Percentiles rank a stretch among this genome's conserved stretches.
Evolutionary conservation across 163 green algal genomes (phyloP).

Genomic region (Scenedesmus sp.): DNA sequence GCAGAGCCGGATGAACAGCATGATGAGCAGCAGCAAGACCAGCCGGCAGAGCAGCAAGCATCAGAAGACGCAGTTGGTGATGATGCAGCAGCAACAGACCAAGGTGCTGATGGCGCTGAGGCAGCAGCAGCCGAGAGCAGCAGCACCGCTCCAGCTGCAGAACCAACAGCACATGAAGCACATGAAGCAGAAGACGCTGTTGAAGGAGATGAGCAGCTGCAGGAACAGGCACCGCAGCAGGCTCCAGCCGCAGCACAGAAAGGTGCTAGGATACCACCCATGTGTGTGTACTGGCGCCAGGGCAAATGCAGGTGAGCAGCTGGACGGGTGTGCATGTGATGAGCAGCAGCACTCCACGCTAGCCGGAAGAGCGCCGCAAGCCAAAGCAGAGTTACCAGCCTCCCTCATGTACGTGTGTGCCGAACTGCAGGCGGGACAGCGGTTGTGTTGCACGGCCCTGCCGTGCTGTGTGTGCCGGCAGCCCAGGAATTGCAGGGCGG

Average conservation of each 20-base stretch:
- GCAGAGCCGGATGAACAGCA: background rate
- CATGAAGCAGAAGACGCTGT: background rate
- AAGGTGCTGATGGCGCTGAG: background rate
- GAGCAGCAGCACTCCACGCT: too few species aligned
- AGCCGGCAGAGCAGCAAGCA: background rate
- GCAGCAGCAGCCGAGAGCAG: constrained; percentile 5
- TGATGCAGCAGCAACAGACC: constrained; percentile 9
- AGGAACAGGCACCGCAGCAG: background rate
- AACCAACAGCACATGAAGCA: constrained; percentile 3
- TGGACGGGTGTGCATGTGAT: too few species aligned
- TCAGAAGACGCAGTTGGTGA: background rate
- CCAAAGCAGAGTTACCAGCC: too few species aligned
- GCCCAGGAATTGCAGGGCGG: too few species aligned
- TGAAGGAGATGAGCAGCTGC: background rate
- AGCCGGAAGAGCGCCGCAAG: too few species aligned
- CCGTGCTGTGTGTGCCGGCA: too few species aligned
- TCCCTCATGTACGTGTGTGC: too few species aligned
- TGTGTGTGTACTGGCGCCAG: constrained; percentile 23
- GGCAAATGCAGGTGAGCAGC: constrained; percentile 17
- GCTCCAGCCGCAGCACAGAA: background rate
- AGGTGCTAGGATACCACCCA: background rate
- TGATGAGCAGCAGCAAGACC: constrained; percentile 17
- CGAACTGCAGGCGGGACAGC: too few species aligned
- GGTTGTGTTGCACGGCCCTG: too few species aligned
- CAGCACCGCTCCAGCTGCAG: background rate